A percentile compares a stretch with the other conserved stretches of the same genome.
Conservation (phyloP, 345 rosid genomes). For the Gossypium herbaceum region DNA sequence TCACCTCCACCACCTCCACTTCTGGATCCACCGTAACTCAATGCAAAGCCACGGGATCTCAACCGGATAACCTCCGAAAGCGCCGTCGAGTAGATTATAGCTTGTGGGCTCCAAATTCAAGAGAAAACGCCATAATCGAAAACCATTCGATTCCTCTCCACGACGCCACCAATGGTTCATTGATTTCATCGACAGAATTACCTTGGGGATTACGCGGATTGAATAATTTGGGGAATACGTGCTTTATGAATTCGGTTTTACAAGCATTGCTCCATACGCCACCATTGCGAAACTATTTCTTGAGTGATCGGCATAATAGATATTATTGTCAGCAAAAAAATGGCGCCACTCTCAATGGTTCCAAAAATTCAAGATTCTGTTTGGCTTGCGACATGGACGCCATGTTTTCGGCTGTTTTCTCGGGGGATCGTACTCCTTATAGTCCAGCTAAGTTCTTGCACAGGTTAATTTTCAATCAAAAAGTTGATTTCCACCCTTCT, state of each 20-base stretch:
- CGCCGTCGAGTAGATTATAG: slow-evolving; percentile 46
- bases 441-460: slow-evolving; percentile 59
- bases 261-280: slow-evolving; percentile 62
- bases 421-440: slow-evolving; percentile 49
- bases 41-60: neutral
- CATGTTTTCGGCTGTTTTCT: slow-evolving; percentile 45
- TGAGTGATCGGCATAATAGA: slow-evolving; percentile 51
- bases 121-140: slow-evolving; percentile 29
- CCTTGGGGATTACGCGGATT: slow-evolving; percentile 53
- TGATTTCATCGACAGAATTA: slow-evolving; percentile 4
- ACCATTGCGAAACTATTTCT: slow-evolving; percentile 49
- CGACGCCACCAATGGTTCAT: neutral
- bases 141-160: slow-evolving; percentile 25
- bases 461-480: slow-evolving; percentile 31
- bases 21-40: slow-evolving; percentile 17
- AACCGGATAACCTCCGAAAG: slow-evolving; percentile 41
- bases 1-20: slow-evolving; percentile 18
- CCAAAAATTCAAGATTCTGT: slow-evolving; percentile 28
- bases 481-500: neutral
- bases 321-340: slow-evolving; percentile 39
- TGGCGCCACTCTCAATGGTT: neutral
- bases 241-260: slow-evolving; percentile 60
- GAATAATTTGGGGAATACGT: slow-evolving; percentile 57
- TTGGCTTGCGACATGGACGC: slow-evolving; percentile 56
- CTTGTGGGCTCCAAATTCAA: slow-evolving; percentile 43